Conservation (phyloP, 768 basidiomycete genomes). For the Mycena galopus region DNA sequence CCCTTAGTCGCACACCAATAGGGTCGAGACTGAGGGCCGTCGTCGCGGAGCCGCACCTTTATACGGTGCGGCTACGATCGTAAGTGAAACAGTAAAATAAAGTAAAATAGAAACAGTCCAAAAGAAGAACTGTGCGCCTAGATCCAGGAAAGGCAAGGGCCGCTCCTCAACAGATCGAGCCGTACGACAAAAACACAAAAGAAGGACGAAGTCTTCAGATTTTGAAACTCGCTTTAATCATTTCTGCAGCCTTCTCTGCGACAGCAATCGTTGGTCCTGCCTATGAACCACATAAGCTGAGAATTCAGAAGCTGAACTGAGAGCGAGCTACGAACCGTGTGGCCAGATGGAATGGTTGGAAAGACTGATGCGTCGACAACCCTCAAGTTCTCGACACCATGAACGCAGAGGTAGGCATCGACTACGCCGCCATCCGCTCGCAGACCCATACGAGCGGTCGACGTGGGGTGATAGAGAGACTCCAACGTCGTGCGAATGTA, state of each 20-base stretch:
- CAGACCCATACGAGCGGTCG: constrained; percentile 11
- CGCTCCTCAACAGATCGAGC: no score
- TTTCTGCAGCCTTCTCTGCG: constrained; percentile 5
- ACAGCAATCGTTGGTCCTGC: neutral
- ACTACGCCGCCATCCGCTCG: neutral
- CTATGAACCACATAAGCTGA: neutral
- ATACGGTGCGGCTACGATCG: constrained; percentile 4
- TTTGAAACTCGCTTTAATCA: no score
- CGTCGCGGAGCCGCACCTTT: neutral
- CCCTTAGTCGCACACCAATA: constrained; percentile 18
- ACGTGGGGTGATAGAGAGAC: constrained; percentile 13
- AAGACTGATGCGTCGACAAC: constrained; percentile 19
- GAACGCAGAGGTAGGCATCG: neutral
- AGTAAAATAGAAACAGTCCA: neutral
- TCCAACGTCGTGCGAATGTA: neutral
- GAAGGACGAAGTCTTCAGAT: no score
- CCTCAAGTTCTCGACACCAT: constrained; percentile 1
- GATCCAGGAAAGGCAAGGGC: neutral
- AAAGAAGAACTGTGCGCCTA: neutral
- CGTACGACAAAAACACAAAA: no score
- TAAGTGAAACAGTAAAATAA: constrained; percentile 2
- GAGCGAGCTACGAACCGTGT: neutral
- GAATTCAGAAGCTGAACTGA: no score
- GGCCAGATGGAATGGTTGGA: constrained; percentile 9
- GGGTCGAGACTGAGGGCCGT: constrained; percentile 17